Evolutionary conservation across 495 filamentous ascomycete species (phyloP), one percentile per base, ranked within the genome.

Genomic region (Letharia columbiana): DNA sequence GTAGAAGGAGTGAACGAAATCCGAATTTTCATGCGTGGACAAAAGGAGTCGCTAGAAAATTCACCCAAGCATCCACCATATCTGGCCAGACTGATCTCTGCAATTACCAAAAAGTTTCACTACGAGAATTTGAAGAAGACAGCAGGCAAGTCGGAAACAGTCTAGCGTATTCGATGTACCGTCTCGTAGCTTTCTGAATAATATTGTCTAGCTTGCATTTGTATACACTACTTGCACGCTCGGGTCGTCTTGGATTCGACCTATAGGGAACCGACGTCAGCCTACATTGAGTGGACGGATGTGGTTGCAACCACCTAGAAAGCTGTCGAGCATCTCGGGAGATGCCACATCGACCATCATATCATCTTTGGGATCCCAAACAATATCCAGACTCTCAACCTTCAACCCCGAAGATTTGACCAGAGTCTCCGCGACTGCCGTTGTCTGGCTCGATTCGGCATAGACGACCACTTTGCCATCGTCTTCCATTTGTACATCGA

Each of bases 281-380:
- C 18, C 64, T 68, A 39, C 28, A 15, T 67, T 39, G 59, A 70
- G 60, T 52, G 76, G 50, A 37, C 20, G 4, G 31, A 39, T 41
- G 12, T 74, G 45, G 28, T 80, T 73, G 28, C 88, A 76, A 65
- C 88, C 75, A 40, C 81, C 82, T 42, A 83, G 73, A 37, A 90
- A 78, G 1, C 78, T 75, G 54, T 74, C 71, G 10, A 85, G 78
- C 52, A 79, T 76, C 65, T 85, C 80, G 6, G 67, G 68, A 41
- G 78, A 72, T 45, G 81, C 78, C 50, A 89, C 67, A 7, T 76
- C 74, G 20, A 89, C 85, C 75, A 84, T 82, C 0, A 88, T 91
- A 61, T 97, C 93, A 63, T 84, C 81, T 63, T 91, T 95, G 0
- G 92, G 83, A 64, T 87, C 83, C 91, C 91, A 97, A 58, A 96